Conservation (phyloP, 176 grass and related monocot genomes). For the Cymbopogon citratus region DNA sequence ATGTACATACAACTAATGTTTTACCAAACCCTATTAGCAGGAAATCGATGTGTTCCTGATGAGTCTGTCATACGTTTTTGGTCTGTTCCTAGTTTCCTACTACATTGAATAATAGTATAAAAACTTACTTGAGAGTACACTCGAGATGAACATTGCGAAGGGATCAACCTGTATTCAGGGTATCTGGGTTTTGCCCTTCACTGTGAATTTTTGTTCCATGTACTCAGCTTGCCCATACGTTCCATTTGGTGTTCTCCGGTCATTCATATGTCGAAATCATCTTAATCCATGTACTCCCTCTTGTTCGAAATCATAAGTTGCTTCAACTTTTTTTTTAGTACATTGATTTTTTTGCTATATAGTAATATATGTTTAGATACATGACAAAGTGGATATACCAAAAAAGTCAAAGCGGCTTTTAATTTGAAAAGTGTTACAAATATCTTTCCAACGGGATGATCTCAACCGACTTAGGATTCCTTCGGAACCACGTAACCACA, state of each 20-base stretch:
- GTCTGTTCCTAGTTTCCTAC: neutral
- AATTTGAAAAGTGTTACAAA: too few relatives aligned
- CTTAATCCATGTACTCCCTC: too few relatives aligned
- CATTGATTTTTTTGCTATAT: too few relatives aligned
- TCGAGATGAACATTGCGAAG: neutral
- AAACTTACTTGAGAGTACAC: neutral
- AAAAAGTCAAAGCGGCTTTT: too few relatives aligned
- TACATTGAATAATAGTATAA: conserved; percentile 31
- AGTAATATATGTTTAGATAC: too few relatives aligned
- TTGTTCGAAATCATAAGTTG: too few relatives aligned
- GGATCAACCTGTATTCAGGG: neutral
- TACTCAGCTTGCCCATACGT: neutral
- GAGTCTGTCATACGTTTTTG: neutral
- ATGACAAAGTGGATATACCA: too few relatives aligned
- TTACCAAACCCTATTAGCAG: neutral
- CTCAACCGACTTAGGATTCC: too few relatives aligned
- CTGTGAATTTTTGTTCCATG: neutral
- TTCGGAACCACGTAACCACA: too few relatives aligned
- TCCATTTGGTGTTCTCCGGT: neutral
- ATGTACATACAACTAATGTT: conserved; percentile 27
- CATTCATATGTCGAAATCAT: too few relatives aligned
- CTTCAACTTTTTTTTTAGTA: too few relatives aligned
- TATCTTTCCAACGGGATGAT: too few relatives aligned
- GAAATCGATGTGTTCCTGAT: neutral
- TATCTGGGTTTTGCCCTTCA: neutral